phyloP scores from a whole-genome alignment of 208 protist species.

The Leishmania guyanensis region DNA sequence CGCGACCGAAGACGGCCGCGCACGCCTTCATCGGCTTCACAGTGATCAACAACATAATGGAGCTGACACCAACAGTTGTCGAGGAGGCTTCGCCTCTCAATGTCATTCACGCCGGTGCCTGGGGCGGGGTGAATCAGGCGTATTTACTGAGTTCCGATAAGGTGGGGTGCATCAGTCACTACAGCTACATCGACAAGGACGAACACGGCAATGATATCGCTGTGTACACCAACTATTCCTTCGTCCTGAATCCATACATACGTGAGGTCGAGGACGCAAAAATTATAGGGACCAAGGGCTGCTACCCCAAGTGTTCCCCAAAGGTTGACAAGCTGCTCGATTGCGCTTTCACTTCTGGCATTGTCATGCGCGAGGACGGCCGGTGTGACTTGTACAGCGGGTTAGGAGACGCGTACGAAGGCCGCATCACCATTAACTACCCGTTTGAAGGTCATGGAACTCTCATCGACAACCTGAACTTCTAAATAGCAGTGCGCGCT shows the following conservation, averaged over 20 bases:
- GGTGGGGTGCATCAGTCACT: conserved; percentile 66
- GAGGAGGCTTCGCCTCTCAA: conserved; percentile 36
- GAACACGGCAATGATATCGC: conserved; percentile 41
- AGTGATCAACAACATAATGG: conserved; percentile 37
- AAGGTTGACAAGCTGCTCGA: conserved; percentile 59
- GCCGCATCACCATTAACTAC: conserved; percentile 74
- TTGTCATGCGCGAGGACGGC: conserved; percentile 67
- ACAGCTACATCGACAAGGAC: conserved; percentile 58
- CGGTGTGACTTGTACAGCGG: conserved; percentile 74
- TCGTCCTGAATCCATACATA: conserved; percentile 60
- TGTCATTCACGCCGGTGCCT: conserved; percentile 50
- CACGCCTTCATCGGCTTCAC: conserved; percentile 51
- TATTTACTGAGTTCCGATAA: conserved; percentile 64
- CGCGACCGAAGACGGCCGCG: conserved; percentile 28
- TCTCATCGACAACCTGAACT: conserved; percentile 47
- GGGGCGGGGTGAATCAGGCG: conserved; percentile 67
- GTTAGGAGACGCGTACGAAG: conserved; percentile 57
- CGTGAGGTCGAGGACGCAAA: conserved; percentile 39
- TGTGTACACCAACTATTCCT: conserved; percentile 68
- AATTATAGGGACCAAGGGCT: conserved; percentile 55
- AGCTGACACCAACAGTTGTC: conserved; percentile 34
- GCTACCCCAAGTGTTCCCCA: conserved; percentile 49
- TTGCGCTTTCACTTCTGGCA: conserved; percentile 65
- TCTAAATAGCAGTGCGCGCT: not conserved
- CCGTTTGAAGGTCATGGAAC: conserved; percentile 65